phyloP scores from a whole-genome alignment of 2,329 filamentous ascomycete species.

The Aspergillus sp. region DNA sequence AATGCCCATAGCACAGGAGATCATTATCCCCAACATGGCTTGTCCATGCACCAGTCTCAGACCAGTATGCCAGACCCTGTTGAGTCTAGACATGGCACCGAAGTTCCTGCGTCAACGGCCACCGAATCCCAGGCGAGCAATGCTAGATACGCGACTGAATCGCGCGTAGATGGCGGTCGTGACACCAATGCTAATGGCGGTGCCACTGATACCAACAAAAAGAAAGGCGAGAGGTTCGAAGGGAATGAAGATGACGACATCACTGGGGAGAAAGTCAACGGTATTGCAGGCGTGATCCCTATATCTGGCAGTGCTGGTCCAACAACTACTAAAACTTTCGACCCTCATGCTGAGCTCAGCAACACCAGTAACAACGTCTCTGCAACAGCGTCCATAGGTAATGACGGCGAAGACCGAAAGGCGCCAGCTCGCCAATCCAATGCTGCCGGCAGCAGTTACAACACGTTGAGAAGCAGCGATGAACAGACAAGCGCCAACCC shows the following conservation, averaged over 20 bases:
- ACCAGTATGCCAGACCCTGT: not conserved
- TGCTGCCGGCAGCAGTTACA: not conserved
- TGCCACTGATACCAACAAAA: not conserved
- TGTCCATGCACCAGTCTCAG: not conserved
- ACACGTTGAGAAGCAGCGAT: not conserved
- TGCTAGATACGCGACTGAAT: not conserved
- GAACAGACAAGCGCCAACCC: not conserved
- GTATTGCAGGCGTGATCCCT: slow-evolving; percentile 3
- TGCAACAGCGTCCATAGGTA: not conserved
- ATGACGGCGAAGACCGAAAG: not conserved
- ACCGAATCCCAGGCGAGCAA: not conserved
- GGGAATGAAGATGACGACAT: not conserved
- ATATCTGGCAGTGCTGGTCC: slow-evolving; percentile 5
- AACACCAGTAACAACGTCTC: not conserved
- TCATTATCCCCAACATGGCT: not conserved
- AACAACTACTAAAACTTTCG: slow-evolving; percentile 2
- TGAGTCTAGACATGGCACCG: not conserved
- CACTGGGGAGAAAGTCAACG: not conserved
- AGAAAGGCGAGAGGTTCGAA: not conserved
- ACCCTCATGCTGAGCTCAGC: not conserved
- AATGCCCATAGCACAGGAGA: not conserved
- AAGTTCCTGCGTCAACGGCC: not conserved
- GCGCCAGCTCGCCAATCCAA: not conserved
- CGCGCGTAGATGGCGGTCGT: not conserved
- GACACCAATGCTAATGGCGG: not conserved